These are phyloP conservation scores for Russula compacta DNA, from an alignment of 768 basidiomycete species.

Conservation along the genomic window DNA sequence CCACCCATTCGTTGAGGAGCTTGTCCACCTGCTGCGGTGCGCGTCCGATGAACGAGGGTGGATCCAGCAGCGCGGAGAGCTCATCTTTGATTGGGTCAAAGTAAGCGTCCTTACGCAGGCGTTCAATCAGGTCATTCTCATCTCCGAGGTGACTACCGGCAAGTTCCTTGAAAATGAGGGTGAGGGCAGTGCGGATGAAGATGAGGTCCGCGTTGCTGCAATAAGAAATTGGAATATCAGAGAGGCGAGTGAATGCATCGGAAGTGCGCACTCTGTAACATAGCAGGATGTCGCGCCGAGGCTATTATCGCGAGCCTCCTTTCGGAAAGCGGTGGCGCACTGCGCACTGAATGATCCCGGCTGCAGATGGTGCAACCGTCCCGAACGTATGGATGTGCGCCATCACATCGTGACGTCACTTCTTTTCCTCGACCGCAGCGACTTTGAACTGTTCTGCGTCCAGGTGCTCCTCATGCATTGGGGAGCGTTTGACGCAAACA, in stretches of 20 bases:
- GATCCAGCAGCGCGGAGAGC: slow-evolving; percentile 73
- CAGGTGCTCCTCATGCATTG: slow-evolving; percentile 42
- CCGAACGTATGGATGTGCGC: slow-evolving; percentile 99
- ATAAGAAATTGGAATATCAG: background rate
- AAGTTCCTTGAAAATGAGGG: slow-evolving; percentile 80
- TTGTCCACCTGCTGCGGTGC: slow-evolving; percentile 92
- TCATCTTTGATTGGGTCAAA: slow-evolving; percentile 81
- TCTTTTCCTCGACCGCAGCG: slow-evolving; percentile 94
- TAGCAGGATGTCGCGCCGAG: slow-evolving; percentile 97
- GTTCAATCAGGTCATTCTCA: slow-evolving; percentile 94
- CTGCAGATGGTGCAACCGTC: slow-evolving; percentile 84
- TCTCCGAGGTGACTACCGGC: slow-evolving; percentile 88
- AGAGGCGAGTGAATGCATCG: background rate
- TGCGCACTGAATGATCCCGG: slow-evolving; percentile 93
- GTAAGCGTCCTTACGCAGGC: slow-evolving; percentile 73
- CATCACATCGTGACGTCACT: slow-evolving; percentile 98
- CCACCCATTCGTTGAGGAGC: slow-evolving; percentile 83
- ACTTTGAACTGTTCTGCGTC: slow-evolving; percentile 86
- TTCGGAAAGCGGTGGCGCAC: background rate
- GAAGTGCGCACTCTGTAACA: slow-evolving; percentile 78
- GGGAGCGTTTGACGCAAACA: too few species aligned
- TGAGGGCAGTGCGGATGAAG: slow-evolving; percentile 83
- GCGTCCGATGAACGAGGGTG: slow-evolving; percentile 82
- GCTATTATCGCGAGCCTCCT: slow-evolving; percentile 30
- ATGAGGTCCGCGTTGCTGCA: slow-evolving; percentile 94